Evolutionary conservation across 2,329 filamentous ascomycete species (phyloP), one percentile per base, ranked within the genome.

Genomic region (Alternaria ventricosa): DNA sequence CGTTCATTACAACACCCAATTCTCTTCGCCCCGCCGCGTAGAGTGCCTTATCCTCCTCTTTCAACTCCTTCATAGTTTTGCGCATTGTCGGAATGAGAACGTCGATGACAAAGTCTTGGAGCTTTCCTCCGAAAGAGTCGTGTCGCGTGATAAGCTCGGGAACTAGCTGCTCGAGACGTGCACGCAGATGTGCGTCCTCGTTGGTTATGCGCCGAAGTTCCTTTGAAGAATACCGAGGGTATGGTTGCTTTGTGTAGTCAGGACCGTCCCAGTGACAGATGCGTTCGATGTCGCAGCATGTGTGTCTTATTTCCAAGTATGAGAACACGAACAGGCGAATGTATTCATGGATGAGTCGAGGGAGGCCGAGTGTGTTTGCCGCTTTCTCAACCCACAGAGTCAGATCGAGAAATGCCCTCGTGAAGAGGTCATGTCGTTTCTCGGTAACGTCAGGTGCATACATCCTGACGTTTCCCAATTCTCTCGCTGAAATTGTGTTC

Each of bases 231-330:
- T 50, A 50, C 25, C 46, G 46, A 20, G 11, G 46, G 2, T 30
- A 15, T 15, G 46, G 46, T 20, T 30, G 10, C 2, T 5, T 5
- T 3, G 5, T 13, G 1, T 1, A 15, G 6, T 50, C 2, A 13
- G 46, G 46, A 6, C 6, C 0, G 1, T 9, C 11, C 0, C 1
- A 2, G 44, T 46, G 44, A 0, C 5, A 0, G 0, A 13, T 13
- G 10, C 46, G 25, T 1, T 3, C 1, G 23, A 18, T 20, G 8
- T 30, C n/a, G 25, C 46, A 50, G 11, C 46, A 50, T 3, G 15
- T 50, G 0, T 50, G 46, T 50, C n/a, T 5, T 15, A 50, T 11
- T 10, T 50, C 46, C 11, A 50, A 5, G 1, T 50, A 50, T 22
- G 46, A 50, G n/a, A 50, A 50, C 0, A 30, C 11, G 1, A 50